These are phyloP conservation scores for Teunomyces pallodes DNA, from an alignment of 805 yeast species.

Conservation along the genomic window DNA sequence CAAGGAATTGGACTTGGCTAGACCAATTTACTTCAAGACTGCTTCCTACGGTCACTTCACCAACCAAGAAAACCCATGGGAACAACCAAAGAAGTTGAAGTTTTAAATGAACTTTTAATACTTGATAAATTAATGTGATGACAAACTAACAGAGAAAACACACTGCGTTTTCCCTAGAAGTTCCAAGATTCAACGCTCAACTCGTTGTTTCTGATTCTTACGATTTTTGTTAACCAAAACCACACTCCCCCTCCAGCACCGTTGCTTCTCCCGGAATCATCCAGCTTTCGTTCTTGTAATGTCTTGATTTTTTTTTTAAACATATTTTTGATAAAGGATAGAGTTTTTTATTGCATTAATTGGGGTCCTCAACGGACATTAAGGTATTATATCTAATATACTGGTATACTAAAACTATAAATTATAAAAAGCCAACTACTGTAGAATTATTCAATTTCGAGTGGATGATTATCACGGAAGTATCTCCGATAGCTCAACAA, in stretches of 20 bases:
- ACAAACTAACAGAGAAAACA: slow-evolving; percentile 17
- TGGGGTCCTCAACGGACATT: slow-evolving; percentile 54
- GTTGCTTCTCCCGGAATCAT: slow-evolving; percentile 1
- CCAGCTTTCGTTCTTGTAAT: slow-evolving; percentile 15
- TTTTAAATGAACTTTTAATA: slow-evolving; percentile 38
- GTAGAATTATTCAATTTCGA: slow-evolving; percentile 1
- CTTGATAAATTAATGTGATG: slow-evolving; percentile 43
- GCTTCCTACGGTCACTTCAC: slow-evolving; percentile 99
- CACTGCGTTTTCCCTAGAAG: neutral
- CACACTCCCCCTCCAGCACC: slow-evolving; percentile 4
- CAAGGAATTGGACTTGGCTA: slow-evolving; percentile 92
- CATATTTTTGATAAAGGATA: slow-evolving; percentile 24
- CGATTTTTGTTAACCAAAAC: slow-evolving; percentile 12
- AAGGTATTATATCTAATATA: slow-evolving; percentile 17
- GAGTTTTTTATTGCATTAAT: slow-evolving; percentile 44
- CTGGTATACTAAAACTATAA: slow-evolving; percentile 2
- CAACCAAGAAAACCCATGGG: slow-evolving; percentile 98
- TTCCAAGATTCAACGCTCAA: slow-evolving; percentile 40
- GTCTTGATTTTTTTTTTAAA: slow-evolving; percentile 16
- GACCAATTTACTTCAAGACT: slow-evolving; percentile 98
- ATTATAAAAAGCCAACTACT: neutral
- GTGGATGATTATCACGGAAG: slow-evolving; percentile 13
- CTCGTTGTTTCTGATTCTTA: slow-evolving; percentile 35
- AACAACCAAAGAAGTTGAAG: slow-evolving; percentile 82
- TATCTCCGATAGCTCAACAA: slow-evolving; percentile 25